Conservation (phyloP, 768 basidiomycete genomes). For the Lyophyllum decastes region DNA sequence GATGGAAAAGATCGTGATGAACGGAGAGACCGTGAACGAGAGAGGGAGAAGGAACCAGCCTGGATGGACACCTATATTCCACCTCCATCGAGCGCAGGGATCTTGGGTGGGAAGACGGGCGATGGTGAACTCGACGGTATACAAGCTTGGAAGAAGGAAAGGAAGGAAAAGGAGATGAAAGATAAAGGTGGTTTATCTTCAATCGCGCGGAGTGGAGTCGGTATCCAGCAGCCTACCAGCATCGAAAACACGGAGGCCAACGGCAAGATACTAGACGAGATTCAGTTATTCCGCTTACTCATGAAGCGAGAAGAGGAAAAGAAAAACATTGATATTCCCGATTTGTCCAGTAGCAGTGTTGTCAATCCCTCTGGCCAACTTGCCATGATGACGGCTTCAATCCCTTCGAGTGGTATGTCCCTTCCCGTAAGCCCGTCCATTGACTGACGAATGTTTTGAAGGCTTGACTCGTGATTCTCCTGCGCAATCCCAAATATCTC, state of each 20-base stretch:
- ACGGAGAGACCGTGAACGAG: slow-evolving; percentile 51
- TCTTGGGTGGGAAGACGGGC: slow-evolving; percentile 59
- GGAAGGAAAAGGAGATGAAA: slow-evolving; percentile 74
- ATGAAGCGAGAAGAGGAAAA: slow-evolving; percentile 77
- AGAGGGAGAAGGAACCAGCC: slow-evolving; percentile 84
- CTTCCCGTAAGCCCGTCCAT: not conserved
- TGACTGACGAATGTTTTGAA: not conserved
- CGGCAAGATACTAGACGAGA: slow-evolving; percentile 68
- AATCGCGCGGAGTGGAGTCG: not conserved
- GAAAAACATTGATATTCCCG: slow-evolving; percentile 31
- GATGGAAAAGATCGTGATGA: slow-evolving; percentile 43
- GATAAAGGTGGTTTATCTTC: slow-evolving; percentile 37
- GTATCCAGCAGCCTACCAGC: slow-evolving; percentile 9
- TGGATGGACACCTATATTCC: slow-evolving; percentile 93
- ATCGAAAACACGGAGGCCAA: slow-evolving; percentile 20
- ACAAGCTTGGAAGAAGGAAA: slow-evolving; percentile 84
- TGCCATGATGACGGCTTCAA: not conserved
- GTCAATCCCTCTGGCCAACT: not conserved
- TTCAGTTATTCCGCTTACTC: slow-evolving; percentile 79
- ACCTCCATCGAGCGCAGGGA: slow-evolving; percentile 52
- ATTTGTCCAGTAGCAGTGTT: not conserved
- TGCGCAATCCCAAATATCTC: not conserved
- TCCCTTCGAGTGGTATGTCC: slow-evolving; percentile 3
- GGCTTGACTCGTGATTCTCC: slow-evolving; percentile 1
- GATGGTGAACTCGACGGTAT: slow-evolving; percentile 80